Base-by-base conservation (phyloP, 768 basidiomycete genomes). In the Rhodotorula toruloides region DNA sequence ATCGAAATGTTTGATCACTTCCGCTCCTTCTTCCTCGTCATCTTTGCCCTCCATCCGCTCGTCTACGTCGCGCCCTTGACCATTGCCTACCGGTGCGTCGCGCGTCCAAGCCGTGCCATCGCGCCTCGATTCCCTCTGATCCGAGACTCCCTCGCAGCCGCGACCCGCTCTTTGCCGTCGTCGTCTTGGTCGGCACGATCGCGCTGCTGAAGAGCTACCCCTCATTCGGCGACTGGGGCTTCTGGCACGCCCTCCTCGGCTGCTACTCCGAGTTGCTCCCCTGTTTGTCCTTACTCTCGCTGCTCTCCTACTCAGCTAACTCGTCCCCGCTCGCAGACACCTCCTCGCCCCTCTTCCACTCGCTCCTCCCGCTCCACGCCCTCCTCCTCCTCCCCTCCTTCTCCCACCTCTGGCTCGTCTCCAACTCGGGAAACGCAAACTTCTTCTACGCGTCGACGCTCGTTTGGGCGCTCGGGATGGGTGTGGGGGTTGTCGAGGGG, bases 1-100 rank as follows among this genome's bases (percentile, higher is more conserved):
- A 97, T 91, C 17, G 94, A 98, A 77, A 97, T 97, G 89, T 99
- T 99, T 70, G 94, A 97, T 75, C 89, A 98, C 76, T 99, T 97
- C 81, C 81, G 96, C 37, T 85, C 87, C 8, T 97, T 97, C 79
- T 99, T 96, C 82, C 80, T 97, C 39, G 87, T 92, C 82, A 89
- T 89, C 25, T 98, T 97, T 8, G 68, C 92, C 86, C 81, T 89
- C 16, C 94, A 97, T 74, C 81, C 91, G 32, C 73, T 86, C 36
- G 88, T 90, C 44, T 97, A 96, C 71, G 83, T 88, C 13, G 81
- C 84, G 3, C 94, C 94, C 0, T 77, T 97, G n/a, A 63, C 68
- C 0, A 56, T 53, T 44, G 54, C 37, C 47, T 64, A 58, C 55
- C 63, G 63, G 66, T 67, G 32, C 37, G 69, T 50, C 22, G 32